Conservation (phyloP, 352 stramenopile genomes). For the Elongisporangium prolatum region DNA sequence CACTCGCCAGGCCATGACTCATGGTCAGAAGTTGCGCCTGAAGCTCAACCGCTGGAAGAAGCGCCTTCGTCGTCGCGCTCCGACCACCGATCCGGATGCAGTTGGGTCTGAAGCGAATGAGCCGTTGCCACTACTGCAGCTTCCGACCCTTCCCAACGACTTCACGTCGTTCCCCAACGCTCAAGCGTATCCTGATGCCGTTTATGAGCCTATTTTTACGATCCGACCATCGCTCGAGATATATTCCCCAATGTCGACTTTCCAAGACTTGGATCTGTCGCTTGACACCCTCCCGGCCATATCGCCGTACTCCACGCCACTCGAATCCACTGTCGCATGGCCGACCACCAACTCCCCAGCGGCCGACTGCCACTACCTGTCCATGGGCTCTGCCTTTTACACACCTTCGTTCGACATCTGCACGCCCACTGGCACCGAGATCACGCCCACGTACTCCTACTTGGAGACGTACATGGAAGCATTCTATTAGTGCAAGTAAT, state of each 20-base stretch:
- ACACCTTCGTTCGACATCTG: too few species aligned
- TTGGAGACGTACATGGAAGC: not conserved
- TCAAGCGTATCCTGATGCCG: not conserved
- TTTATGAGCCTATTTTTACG: not conserved
- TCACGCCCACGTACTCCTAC: not conserved
- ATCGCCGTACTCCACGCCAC: too few species aligned
- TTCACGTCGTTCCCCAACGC: not conserved
- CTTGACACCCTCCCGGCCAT: too few species aligned
- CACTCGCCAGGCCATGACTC: conserved; percentile 41
- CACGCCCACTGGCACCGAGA: too few species aligned
- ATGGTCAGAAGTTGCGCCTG: conserved; percentile 32
- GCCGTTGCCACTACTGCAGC: not conserved
- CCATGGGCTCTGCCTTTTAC: too few species aligned
- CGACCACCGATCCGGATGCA: not conserved
- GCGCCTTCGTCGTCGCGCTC: conserved; percentile 13
- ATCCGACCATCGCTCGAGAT: too few species aligned
- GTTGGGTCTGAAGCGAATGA: not conserved
- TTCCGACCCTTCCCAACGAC: not conserved
- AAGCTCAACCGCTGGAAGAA: conserved; percentile 28
- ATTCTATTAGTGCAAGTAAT: not conserved
- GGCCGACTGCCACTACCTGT: too few species aligned
- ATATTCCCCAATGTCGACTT: too few species aligned
- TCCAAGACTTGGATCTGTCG: too few species aligned
- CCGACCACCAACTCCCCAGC: too few species aligned
- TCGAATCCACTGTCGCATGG: too few species aligned